Percentiles rank a stretch among this genome's conserved stretches.
Conservation (phyloP, 495 filamentous ascomycete genomes). For the Tuber aestivum region DNA sequence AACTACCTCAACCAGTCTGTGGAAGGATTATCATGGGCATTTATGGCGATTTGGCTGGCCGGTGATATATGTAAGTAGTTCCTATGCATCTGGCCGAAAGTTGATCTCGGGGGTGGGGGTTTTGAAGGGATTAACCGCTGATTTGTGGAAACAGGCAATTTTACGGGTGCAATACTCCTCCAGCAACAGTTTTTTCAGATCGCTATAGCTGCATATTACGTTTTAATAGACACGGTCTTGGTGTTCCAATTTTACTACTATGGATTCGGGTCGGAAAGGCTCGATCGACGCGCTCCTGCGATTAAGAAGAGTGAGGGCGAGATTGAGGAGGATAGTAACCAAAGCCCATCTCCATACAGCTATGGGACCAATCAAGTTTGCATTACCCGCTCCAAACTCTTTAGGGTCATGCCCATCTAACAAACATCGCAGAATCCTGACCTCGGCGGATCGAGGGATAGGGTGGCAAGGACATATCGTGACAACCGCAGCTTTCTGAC, state of each 20-base stretch:
- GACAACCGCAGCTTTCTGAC: not conserved
- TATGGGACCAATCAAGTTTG: not conserved
- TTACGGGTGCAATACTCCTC: constrained; percentile 61
- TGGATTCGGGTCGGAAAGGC: constrained; percentile 24
- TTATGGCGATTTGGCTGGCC: constrained; percentile 63
- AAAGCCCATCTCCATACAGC: not conserved
- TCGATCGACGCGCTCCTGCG: not conserved
- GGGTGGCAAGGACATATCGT: not conserved
- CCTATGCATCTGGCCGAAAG: not conserved
- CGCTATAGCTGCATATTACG: constrained; percentile 62
- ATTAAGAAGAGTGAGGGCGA: constrained; percentile 28
- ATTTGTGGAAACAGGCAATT: constrained; percentile 45
- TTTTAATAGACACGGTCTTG: constrained; percentile 59
- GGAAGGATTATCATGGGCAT: constrained; percentile 62
- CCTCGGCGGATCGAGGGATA: not conserved
- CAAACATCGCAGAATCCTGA: not conserved
- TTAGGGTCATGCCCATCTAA: not conserved
- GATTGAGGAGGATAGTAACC: constrained; percentile 35
- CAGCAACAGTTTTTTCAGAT: constrained; percentile 66
- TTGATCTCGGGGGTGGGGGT: not conserved
- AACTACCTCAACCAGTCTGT: constrained; percentile 62
- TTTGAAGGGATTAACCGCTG: not conserved
- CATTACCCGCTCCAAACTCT: not conserved
- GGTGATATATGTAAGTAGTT: constrained; percentile 54
- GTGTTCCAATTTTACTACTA: constrained; percentile 67